Conservation (phyloP, 192 early-diverging fungal species). For the Chytriomyces sp. region DNA sequence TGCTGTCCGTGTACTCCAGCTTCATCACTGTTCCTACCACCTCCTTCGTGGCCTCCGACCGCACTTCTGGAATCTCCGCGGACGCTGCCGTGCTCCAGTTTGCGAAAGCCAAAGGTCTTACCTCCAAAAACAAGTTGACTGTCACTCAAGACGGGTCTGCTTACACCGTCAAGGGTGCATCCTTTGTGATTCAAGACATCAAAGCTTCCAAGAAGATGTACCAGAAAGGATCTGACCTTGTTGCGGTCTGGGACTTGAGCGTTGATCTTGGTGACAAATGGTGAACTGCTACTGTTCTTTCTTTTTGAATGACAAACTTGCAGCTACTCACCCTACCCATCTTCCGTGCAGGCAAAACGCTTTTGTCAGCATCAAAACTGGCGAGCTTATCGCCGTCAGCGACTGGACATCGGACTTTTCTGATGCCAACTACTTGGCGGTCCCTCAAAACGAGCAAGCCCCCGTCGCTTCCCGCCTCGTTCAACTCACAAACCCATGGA, state of each 20-base stretch:
- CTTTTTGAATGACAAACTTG: neutral
- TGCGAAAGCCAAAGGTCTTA: slow-evolving; percentile 4
- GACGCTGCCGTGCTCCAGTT: slow-evolving; percentile 8
- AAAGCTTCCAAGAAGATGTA: slow-evolving; percentile 24
- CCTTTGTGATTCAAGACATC: slow-evolving; percentile 9
- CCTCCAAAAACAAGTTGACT: slow-evolving; percentile 7
- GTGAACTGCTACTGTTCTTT: neutral
- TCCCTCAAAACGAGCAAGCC: no score
- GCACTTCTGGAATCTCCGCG: neutral
- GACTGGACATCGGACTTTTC: neutral
- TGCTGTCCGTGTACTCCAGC: neutral
- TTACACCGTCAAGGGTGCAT: neutral
- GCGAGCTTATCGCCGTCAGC: neutral
- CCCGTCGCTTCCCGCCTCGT: neutral
- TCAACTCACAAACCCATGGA: neutral
- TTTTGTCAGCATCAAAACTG: slow-evolving; percentile 1
- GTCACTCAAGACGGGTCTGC: neutral
- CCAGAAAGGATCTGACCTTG: slow-evolving; percentile 21
- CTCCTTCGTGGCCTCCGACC: neutral
- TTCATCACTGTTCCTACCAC: neutral
- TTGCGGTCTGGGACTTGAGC: slow-evolving; percentile 28
- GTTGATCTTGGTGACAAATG: neutral
- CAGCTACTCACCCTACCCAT: neutral
- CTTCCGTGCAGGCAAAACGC: slow-evolving; percentile 6
- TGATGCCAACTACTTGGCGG: neutral